These are phyloP conservation scores for Vanrija humicola DNA, from an alignment of 1,284 basidiomycete species.

Conservation along the genomic window DNA sequence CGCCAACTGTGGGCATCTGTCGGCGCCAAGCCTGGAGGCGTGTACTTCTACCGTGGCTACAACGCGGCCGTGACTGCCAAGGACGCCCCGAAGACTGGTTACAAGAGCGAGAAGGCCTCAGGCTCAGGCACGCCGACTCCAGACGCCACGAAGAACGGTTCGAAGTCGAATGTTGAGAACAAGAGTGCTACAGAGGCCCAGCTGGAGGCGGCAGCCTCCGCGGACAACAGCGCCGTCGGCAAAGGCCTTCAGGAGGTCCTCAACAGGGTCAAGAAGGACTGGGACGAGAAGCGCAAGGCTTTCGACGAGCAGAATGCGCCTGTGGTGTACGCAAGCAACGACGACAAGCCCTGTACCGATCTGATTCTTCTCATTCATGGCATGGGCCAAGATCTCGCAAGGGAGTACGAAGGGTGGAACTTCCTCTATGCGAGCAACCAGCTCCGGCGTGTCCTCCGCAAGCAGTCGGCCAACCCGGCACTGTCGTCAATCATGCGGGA, in stretches of 20 bases:
- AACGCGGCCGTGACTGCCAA: conserved; percentile 39
- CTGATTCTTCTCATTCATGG: conserved; percentile 54
- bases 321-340: conserved; percentile 38
- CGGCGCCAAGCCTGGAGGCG: conserved; percentile 44
- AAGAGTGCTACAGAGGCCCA: conserved; percentile 22
- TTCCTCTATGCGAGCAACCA: conserved; percentile 55
- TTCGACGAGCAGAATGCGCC: conserved; percentile 45
- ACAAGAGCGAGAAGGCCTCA: background rate
- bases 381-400: conserved; percentile 52
- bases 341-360: conserved; percentile 50
- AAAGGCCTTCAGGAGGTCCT: background rate
- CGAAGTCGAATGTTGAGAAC: background rate
- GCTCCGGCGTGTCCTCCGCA: conserved; percentile 49
- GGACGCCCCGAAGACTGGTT: background rate
- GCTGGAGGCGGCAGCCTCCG: conserved; percentile 1
- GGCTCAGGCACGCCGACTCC: conserved; percentile 10
- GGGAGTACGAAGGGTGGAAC: conserved; percentile 53
- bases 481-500: conserved; percentile 51
- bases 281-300: conserved; percentile 15
- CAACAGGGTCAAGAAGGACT: conserved; percentile 6
- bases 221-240: background rate
- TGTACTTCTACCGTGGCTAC: conserved; percentile 52
- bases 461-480: conserved; percentile 50
- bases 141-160: conserved; percentile 4
- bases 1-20: conserved; percentile 46